Evolutionary conservation across 495 filamentous ascomycete species (phyloP).

Genomic region (Parathielavia appendiculata): DNA sequence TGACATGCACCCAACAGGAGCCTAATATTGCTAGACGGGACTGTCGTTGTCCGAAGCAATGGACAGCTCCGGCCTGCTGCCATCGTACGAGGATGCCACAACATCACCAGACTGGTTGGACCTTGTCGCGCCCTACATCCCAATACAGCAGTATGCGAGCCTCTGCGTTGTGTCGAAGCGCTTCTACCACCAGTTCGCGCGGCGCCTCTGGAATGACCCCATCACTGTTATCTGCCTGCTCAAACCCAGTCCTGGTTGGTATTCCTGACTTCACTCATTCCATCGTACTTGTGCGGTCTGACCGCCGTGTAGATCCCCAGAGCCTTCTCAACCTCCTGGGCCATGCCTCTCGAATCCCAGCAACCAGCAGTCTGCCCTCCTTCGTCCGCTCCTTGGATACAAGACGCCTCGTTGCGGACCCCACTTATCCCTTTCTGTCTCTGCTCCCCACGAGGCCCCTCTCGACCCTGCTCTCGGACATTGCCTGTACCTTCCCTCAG

Average conservation of each 20-base stretch:
- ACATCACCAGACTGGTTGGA: slow-evolving; percentile 41
- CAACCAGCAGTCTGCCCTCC: not conserved
- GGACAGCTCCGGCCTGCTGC: slow-evolving; percentile 30
- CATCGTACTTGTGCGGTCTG: not conserved
- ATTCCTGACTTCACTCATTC: not conserved
- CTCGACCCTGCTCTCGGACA: not conserved
- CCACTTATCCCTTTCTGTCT: slow-evolving; percentile 28
- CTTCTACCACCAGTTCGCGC: slow-evolving; percentile 42
- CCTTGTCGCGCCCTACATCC: slow-evolving; percentile 37
- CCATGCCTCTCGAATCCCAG: slow-evolving; percentile 24
- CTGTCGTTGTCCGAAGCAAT: not conserved
- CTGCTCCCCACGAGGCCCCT: not conserved
- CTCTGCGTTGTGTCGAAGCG: slow-evolving; percentile 42
- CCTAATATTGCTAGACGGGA: too few relatives aligned
- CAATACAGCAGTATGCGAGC: slow-evolving; percentile 29
- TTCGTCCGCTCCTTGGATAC: slow-evolving; percentile 38
- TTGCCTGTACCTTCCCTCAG: slow-evolving; percentile 17
- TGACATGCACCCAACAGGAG: not conserved
- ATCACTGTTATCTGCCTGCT: slow-evolving; percentile 28
- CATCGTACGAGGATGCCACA: slow-evolving; percentile 42
- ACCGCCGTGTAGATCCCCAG: slow-evolving; percentile 30
- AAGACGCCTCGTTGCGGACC: slow-evolving; percentile 32
- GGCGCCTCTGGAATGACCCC: slow-evolving; percentile 45
- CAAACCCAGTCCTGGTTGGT: slow-evolving; percentile 36
- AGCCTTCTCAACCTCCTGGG: slow-evolving; percentile 38